Percentiles rank a stretch among this genome's conserved stretches.
These are phyloP conservation scores for Rosa persica DNA, from an alignment of 306 rosid genomes.

Conservation along the genomic window DNA sequence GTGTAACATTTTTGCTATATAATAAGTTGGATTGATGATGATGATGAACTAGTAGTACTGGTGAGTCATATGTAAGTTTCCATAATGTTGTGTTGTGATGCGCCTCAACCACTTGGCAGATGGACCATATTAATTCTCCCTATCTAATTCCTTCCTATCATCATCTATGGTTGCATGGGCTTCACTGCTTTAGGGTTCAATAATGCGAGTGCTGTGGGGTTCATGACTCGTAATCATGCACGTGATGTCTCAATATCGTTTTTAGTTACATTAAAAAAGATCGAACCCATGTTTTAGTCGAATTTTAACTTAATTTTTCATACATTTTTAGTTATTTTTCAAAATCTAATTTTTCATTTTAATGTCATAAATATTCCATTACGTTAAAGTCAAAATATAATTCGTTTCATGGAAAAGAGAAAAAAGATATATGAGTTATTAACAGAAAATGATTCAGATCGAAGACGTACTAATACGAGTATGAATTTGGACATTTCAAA, in stretches of 20 bases:
- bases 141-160: not conserved
- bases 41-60: not conserved
- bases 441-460: not conserved
- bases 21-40: not conserved
- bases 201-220: not conserved
- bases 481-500: not conserved
- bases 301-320: too few species aligned
- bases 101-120: constrained; percentile 49
- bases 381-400: too few species aligned
- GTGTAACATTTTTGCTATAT: not conserved
- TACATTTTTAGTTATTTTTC: too few species aligned
- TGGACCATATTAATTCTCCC: constrained; percentile 23
- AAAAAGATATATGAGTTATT: too few species aligned
- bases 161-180: constrained; percentile 25
- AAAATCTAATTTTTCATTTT: too few species aligned
- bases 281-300: too few species aligned
- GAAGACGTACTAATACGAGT: not conserved
- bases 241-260: not conserved
- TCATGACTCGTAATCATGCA: not conserved
- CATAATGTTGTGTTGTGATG: constrained; percentile 32
- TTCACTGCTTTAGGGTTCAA: constrained; percentile 17
- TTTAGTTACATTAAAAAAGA: too few species aligned
- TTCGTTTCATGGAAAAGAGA: too few species aligned
- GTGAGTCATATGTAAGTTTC: constrained; percentile 23
- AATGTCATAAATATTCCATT: too few species aligned